Base-by-base conservation (phyloP, 1,284 basidiomycete genomes). In the Ceratobasidium sp. region DNA sequence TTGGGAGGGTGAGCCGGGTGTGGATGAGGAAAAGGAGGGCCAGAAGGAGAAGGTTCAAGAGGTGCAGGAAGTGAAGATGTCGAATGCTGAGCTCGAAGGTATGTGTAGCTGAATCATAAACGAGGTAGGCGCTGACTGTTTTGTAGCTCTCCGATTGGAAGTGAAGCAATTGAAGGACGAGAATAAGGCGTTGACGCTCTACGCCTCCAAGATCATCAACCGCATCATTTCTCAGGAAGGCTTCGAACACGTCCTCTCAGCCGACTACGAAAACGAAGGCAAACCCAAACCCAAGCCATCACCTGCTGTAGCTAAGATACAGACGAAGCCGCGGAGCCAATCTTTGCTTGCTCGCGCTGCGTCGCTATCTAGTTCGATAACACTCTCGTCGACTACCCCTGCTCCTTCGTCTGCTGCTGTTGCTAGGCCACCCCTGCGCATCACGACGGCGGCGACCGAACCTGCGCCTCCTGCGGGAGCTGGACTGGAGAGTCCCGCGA, bases 131-230 rank as follows among this genome's bases (percentile, higher is more conserved):
- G 23, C 55, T 46, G 44, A 44, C 38, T 21, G 11, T 30, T 46
- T 46, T 58, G 16, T 70, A 82, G 87, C 88, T 9, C 83, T 95
- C 55, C 86, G 89, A 54, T 86, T 82, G 23, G 96, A 98, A 81
- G 89, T 97, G 78, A 96, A 96, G 82, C 90, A 88, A 49, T 87
- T 98, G 80, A 93, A 92, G 80, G 96, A 98, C 80, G 94, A 94
- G 57, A 98, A 98, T 85, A 96, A 96, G 80, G 95, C 95, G 0
- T 84, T 98, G 13, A 94, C 93, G 18, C 83, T 98, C 26, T 98
- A 98, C 80, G 95, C 96, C 21, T 95, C 93, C 70, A 98, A 98
- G 85, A 98, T 98, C 78, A 91, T 98, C 78, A 95, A 98, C 83
- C 89, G 95, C 69, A 97, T 98, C 80, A 95, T 97, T 75, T 88